Evolutionary conservation across 192 early-diverging fungal species (phyloP), one percentile per base, ranked within the genome.

Genomic region (Coemansia sp.): DNA sequence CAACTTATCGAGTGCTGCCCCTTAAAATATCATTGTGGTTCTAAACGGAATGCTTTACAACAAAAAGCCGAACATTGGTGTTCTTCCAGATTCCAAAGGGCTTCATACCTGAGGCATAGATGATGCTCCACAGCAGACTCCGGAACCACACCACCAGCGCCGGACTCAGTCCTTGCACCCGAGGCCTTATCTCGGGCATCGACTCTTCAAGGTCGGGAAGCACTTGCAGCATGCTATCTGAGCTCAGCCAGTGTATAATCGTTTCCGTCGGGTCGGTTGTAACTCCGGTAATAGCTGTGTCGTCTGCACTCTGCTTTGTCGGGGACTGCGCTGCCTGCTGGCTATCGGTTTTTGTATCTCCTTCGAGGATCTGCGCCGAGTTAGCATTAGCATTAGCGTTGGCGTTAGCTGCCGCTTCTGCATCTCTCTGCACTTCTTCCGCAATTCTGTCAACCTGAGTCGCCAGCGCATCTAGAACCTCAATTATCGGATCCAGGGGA

Each of bases 41-140:
- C 53, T 23, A 53, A 23, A 18, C 40, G 1, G 54, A 48, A 48
- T 54, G 65, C 54, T 69, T 78, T 27, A 78, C 69, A 11, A 78
- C 69, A 57, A 89, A 89, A 14, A 89, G 55, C 38, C 70, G 68
- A 18, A 86, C 79, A 15, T 73, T 64, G 8, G 85, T 89, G 47
- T 85, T 85, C 57, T 85, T 81, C 87, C 87, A 89, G 8, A 81
- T 67, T 27, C 87, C 85, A 43, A 75, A 63, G 10, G 83, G 80
- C 24, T 80, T 74, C 58, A 82, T 73, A 0, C 81, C 79, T 0
- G 83, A 76, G 19, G 84, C 55, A 60, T 89, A 90, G 13, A 84
- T 80, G 39, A 86, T 83, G 19, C 89, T 86, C 89, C 87, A 88
- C 37, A 90, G 64, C 27, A 89, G 58, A 49, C 81, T 82, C 21